Evolutionary conservation across 2,329 filamentous ascomycete species (phyloP), one percentile per base, ranked within the genome.

Genomic region (Aspergillus sp.): DNA sequence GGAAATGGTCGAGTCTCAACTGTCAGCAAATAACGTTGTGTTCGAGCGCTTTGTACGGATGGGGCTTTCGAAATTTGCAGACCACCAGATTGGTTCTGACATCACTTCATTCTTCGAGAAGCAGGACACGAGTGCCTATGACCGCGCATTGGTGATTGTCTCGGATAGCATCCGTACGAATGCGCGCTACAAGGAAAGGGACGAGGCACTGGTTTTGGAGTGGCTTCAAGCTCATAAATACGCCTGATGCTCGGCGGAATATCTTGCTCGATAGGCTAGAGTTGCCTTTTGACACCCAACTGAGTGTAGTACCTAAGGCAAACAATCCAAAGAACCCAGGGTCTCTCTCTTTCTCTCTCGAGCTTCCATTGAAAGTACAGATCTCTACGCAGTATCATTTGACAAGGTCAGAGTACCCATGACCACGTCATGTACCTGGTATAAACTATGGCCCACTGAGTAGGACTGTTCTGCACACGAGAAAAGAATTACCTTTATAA

Each of bases 31-130:
- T 78, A 90, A 92, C 63, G 89, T 97, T 31, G 86, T 97, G 3
- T 82, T 97, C 16, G 94, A 99, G 78, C 88, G 94, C 52, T 96
- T 96, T 78, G 80, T 99, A 68, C 88, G 90, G 67, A 82, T 90
- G 66, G 87, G 87, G 49, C 80, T 99, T 66, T 86, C 86, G 69
- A 90, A 90, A 72, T 98, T 96, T 73, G 86, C 90, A 3, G 88
- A 92, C 67, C 78, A 81, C 14, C 83, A 84, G 63, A 83, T 86
- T 16, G 84, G 91, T 63, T 82, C 87, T 64, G 92, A 97, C 56
- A 95, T 99, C 69, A 83, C 88, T 53, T 75, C 78, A 2, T 99
- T 99, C 82, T 99, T 98, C 81, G 83, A 85, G 68, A 84, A 85
- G 69, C 96, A 94, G 81, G 91, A 98, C 71, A 94, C 90, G 18